Base-by-base conservation (phyloP, 306 rosid genomes). In the Trifolium dubium region DNA sequence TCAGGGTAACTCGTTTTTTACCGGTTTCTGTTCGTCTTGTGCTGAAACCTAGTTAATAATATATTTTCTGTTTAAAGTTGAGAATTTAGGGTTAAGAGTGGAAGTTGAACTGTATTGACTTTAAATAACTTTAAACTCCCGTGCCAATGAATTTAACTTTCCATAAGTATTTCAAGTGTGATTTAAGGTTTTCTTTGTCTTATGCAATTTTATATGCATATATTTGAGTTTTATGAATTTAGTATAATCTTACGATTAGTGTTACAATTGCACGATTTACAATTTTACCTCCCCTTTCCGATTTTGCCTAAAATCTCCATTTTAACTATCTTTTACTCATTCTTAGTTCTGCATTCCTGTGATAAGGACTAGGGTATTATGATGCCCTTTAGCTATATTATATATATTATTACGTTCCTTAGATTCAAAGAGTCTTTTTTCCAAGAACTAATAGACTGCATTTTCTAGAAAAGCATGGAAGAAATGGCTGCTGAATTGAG, bases 401-500 rank as follows among this genome's bases (percentile, higher is more conserved):
- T 54, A 8, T 54, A 54, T 54, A 54, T 54, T 18, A 51, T 17
- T 18, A 9, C 19, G 60, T 54, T 54, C 29, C 60, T 13, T 54
- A 18, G 60, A 8, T 43, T 43, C 14, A 10, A 43, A 3, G 2
- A 3, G 12, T 43, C 14, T 43, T 43, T 39, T 8, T 39, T 39
- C 43, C 47, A 41, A 41, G 9, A 1, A 10, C 4, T 10, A 41
- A 8, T 31, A 53, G 5, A 17, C 60, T 53, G 13, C 29, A 18
- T 53, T 54, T 19, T 94, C 47, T 85, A 89, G 81, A 69, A 77
- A 64, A 94, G 86, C 81, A 89, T 94, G 84, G 79, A 89, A 80
- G 96, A 87, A 66, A 91, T 94, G 98, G 79, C 80, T 19, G 81
- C 83, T 11, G 90, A 89, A 65, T 70, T 94, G 72, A 40, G 29